Conservation (phyloP, 2,329 filamentous ascomycete species). For the Penicillium sp. region DNA sequence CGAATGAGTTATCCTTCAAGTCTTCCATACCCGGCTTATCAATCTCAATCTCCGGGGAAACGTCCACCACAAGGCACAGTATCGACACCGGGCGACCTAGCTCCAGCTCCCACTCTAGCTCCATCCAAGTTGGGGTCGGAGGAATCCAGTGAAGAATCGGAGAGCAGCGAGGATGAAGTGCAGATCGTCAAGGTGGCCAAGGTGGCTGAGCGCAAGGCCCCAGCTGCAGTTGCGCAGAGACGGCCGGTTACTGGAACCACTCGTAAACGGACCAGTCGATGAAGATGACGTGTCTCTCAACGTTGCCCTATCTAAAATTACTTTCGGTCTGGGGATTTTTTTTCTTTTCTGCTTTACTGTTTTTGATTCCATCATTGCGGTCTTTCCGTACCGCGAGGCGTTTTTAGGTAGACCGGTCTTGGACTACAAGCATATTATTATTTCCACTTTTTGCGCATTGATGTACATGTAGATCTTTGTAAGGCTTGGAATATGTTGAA, state of each 20-base stretch:
- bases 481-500: background rate
- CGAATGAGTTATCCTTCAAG: conserved; percentile 22
- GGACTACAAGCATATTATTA: background rate
- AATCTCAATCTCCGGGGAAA: conserved; percentile 21
- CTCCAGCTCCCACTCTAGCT: background rate
- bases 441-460: background rate
- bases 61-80: conserved; percentile 17
- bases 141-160: conserved; percentile 20
- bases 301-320: background rate
- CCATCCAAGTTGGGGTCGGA: conserved; percentile 19
- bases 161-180: conserved; percentile 34
- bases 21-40: conserved; percentile 24
- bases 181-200: conserved; percentile 28
- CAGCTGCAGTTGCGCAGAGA: conserved; percentile 18
- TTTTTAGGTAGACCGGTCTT: conserved; percentile 5
- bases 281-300: conserved; percentile 15
- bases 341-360: background rate
- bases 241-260: conserved; percentile 20
- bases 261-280: conserved; percentile 29
- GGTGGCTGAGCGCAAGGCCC: conserved; percentile 30
- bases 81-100: conserved; percentile 4
- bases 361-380: conserved; percentile 4
- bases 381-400: conserved; percentile 2
- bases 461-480: background rate
- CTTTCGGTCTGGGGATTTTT: background rate